Base-by-base conservation (phyloP, 139 green algal species). In the Protoeuglena noctilucae region DNA sequence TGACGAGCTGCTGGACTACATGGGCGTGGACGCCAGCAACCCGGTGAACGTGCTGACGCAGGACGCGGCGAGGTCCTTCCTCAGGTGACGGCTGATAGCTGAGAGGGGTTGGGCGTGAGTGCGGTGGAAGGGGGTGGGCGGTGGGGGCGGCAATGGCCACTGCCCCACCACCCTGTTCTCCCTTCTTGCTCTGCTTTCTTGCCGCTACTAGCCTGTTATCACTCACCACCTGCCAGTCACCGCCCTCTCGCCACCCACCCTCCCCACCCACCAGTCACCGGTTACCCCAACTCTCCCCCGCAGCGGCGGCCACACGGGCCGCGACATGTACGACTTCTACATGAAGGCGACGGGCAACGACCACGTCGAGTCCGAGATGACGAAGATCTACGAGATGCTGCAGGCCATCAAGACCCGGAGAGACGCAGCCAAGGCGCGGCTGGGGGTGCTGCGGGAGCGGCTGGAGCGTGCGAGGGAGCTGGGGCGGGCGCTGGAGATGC, bases 1-100 rank as follows among this genome's bases (percentile, higher is more conserved):
- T 19, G 40, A 58, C 9, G 46, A 52, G 4, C 51, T 78, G 17
- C 48, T 71, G 21, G 49, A 66, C 23, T 28, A 58, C 22, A 56
- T 78, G 34, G 68, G 66, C 45, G 55, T 72, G 7, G 49, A 64
- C 40, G 61, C 54, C 3, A 25, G 34, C 21, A 78, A 78, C 58
- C 70, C 66, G 14, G 43, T 53, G 18, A 46, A 69, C 29, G 66
- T 72, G 24, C 47, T 73, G 40, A 74, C 66, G 25, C 70, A 78
- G 54, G 65, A 62, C 14, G 23, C 40, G 30, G n/a, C 3, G 17
- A 2, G 27, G 3, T 57, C 48, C 28, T 4, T 26, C 23, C 26
- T 58, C n/a, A 57, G 48, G 34, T 34, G 40, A 40, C 24, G 31
- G 9, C 23, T 51, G 16, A n/a, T 22, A n/a, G n/a, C n/a, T n/a